Conservation (phyloP, 2,329 filamentous ascomycete species). For the Verticillium alfalfae region DNA sequence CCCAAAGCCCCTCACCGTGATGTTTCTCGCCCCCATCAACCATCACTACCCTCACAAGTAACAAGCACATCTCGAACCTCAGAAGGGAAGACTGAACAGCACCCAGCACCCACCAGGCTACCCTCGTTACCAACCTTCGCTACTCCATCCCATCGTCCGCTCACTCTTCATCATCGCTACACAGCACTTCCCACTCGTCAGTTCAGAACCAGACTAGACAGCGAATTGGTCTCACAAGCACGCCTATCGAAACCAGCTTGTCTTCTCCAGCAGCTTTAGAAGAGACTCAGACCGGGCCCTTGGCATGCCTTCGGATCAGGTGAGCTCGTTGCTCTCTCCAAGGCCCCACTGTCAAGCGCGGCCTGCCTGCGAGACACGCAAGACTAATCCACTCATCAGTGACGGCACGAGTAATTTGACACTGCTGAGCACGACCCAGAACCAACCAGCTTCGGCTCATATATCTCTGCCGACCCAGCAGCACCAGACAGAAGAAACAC, state of each 20-base stretch:
- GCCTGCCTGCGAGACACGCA: background rate
- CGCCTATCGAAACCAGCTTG: background rate
- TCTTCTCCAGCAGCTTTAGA: background rate
- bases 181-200: background rate
- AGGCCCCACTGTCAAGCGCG: background rate
- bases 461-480: background rate
- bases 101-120: background rate
- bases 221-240: background rate
- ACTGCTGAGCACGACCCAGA: conserved; percentile 2
- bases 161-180: background rate
- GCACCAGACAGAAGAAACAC: background rate
- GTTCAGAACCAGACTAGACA: background rate
- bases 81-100: background rate
- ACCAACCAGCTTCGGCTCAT: background rate
- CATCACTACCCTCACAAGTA: conserved; percentile 1
- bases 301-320: background rate
- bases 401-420: conserved; percentile 6
- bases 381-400: conserved; percentile 4
- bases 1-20: conserved; percentile 6
- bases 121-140: background rate
- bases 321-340: background rate
- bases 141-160: background rate
- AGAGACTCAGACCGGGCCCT: background rate
- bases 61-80: background rate
- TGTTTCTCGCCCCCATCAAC: conserved; percentile 10